These are phyloP conservation scores for Hibiscus syriacus DNA, from an alignment of 345 rosid genomes.

Conservation along the genomic window DNA sequence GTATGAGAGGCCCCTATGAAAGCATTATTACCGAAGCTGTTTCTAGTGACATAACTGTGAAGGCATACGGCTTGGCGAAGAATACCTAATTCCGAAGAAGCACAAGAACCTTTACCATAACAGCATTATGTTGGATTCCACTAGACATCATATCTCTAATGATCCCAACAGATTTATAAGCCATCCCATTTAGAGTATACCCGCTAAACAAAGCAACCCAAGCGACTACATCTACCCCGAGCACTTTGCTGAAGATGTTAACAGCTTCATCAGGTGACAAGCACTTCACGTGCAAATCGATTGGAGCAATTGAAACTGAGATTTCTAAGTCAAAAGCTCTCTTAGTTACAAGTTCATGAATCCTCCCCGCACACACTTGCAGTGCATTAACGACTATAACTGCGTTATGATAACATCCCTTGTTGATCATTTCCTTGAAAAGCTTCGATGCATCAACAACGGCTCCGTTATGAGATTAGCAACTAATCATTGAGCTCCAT, in stretches of 20 bases:
- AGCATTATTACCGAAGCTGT: constrained; percentile 32
- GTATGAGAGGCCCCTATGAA: constrained; percentile 43
- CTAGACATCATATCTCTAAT: constrained; percentile 34
- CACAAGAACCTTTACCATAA: constrained; percentile 44
- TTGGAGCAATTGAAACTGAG: constrained; percentile 42
- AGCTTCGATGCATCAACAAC: constrained; percentile 28
- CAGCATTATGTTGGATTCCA: constrained; percentile 40
- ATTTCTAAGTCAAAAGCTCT: constrained; percentile 33
- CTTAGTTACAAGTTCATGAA: constrained; percentile 34
- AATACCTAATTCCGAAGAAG: constrained; percentile 40
- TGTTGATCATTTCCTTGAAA: constrained; percentile 37
- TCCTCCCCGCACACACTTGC: constrained; percentile 45
- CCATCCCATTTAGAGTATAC: constrained; percentile 39
- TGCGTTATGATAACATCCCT: constrained; percentile 27
- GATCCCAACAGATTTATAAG: constrained; percentile 28
- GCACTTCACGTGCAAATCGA: constrained; percentile 58
- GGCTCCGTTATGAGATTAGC: constrained; percentile 32
- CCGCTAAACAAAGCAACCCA: constrained; percentile 56
- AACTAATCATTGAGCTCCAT: constrained; percentile 48
- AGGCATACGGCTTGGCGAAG: constrained; percentile 44
- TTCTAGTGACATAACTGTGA: constrained; percentile 35
- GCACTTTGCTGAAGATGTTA: constrained; percentile 39
- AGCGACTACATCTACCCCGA: constrained; percentile 41
- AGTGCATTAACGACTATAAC: constrained; percentile 34
- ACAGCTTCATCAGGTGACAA: constrained; percentile 35